A percentile compares a stretch with the other conserved stretches of the same genome.
These are phyloP conservation scores for Syzygium oleosum DNA, from an alignment of 345 rosid species.

Conservation along the genomic window DNA sequence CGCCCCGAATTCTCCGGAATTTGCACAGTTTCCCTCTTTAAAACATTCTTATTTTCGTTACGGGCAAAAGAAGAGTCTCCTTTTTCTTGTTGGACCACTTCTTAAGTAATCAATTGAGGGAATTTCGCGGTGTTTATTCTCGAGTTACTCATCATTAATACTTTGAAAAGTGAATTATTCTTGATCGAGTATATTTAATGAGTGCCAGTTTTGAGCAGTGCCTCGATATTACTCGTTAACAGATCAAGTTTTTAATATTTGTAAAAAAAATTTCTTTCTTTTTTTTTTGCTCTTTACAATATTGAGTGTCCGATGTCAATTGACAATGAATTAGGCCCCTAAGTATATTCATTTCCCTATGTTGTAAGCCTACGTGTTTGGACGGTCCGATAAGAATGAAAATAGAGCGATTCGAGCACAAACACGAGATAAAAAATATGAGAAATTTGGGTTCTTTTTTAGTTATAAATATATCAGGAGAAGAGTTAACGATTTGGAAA, in stretches of 20 bases:
- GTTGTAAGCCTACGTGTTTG: neutral
- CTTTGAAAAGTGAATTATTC: neutral
- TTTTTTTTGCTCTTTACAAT: neutral
- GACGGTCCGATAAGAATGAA: neutral
- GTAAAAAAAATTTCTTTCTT: neutral
- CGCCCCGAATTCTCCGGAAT: neutral
- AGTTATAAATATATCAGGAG: neutral
- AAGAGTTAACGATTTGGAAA: too few relatives aligned
- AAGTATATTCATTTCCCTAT: neutral
- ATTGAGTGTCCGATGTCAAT: neutral
- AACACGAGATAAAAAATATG: neutral
- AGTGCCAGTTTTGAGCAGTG: rapidly evolving
- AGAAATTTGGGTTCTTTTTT: neutral
- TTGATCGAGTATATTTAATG: neutral
- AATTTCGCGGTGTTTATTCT: neutral
- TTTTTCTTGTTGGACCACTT: neutral
- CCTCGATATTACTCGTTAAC: neutral
- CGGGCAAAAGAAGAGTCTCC: neutral
- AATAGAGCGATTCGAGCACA: neutral
- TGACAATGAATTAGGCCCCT: neutral
- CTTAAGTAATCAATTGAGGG: neutral
- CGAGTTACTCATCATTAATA: rapidly evolving
- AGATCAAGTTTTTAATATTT: neutral
- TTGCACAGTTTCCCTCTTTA: neutral
- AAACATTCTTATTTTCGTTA: neutral